Evolutionary conservation across 2,329 filamentous ascomycete species (phyloP).

Genomic region (Clarireedia hainanense): DNA sequence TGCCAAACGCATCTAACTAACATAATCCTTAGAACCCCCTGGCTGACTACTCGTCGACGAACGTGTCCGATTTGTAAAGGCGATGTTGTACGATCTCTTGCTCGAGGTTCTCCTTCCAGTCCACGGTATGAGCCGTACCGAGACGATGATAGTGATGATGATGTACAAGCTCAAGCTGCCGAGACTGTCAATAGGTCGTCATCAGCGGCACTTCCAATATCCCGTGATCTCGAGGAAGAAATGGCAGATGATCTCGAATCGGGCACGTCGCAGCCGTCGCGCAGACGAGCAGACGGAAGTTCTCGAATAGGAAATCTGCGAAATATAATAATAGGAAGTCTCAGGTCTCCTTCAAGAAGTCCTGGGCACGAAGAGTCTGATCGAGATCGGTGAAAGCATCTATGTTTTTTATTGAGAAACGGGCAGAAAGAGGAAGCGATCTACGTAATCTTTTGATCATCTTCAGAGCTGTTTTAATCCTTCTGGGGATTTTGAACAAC

Average conservation of each 20-base stretch:
- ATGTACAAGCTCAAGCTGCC: slow-evolving; percentile 37
- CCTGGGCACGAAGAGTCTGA: slow-evolving; percentile 18
- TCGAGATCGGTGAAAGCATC: slow-evolving; percentile 19
- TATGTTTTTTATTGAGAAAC: not conserved
- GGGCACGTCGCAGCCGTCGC: slow-evolving; percentile 17
- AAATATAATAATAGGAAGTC: slow-evolving; percentile 12
- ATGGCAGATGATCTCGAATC: slow-evolving; percentile 21
- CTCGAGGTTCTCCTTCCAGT: slow-evolving; percentile 33
- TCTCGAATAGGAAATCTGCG: slow-evolving; percentile 1
- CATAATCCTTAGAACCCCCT: slow-evolving; percentile 63
- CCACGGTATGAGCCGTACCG: slow-evolving; percentile 30
- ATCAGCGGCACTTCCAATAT: slow-evolving; percentile 32
- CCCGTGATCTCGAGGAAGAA: slow-evolving; percentile 10
- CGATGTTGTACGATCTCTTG: slow-evolving; percentile 73
- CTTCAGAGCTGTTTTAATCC: not conserved
- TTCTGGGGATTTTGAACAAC: not conserved
- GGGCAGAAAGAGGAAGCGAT: not conserved
- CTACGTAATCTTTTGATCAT: slow-evolving; percentile 6
- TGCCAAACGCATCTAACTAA: slow-evolving; percentile 11
- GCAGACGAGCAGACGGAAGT: slow-evolving; percentile 2
- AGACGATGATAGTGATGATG: slow-evolving; percentile 37
- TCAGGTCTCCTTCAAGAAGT: slow-evolving; percentile 19
- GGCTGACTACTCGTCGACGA: slow-evolving; percentile 87
- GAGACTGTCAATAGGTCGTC: slow-evolving; percentile 39
- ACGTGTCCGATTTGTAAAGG: slow-evolving; percentile 99